Conservation (phyloP, 2,329 filamentous ascomycete species). For the Didymella arachidicola region DNA sequence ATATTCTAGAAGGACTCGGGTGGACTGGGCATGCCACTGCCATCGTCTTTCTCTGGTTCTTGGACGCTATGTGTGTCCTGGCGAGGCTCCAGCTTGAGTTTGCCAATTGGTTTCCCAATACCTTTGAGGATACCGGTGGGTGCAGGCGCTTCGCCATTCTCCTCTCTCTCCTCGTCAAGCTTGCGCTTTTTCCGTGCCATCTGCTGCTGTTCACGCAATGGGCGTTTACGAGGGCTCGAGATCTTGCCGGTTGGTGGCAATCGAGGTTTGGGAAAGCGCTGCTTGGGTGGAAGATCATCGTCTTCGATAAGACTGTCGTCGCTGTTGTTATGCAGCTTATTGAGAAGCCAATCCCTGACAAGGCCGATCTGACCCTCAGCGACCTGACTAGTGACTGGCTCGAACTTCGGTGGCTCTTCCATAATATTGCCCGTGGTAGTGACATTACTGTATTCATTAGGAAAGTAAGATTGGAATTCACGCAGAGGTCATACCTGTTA, state of each 20-base stretch:
- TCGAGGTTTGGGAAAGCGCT: constrained; percentile 71
- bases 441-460: constrained; percentile 60
- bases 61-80: constrained; percentile 69
- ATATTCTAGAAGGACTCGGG: constrained; percentile 67
- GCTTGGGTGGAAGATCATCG: constrained; percentile 91
- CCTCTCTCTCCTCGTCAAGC: constrained; percentile 56
- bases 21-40: constrained; percentile 82
- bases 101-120: constrained; percentile 65
- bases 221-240: constrained; percentile 81
- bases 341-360: constrained; percentile 88
- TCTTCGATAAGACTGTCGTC: constrained; percentile 89
- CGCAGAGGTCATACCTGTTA: constrained; percentile 58
- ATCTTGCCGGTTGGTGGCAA: constrained; percentile 84
- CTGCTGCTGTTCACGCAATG: constrained; percentile 81
- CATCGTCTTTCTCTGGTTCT: constrained; percentile 72
- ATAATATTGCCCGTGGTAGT: constrained; percentile 69
- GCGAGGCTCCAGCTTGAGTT: constrained; percentile 56
- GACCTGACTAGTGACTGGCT: constrained; percentile 80
- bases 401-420: constrained; percentile 71
- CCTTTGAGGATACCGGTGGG: constrained; percentile 41
- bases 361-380: constrained; percentile 84
- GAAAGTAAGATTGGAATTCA: neutral
- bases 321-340: constrained; percentile 83
- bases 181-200: constrained; percentile 90
- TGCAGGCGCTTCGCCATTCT: constrained; percentile 38